These are phyloP conservation scores for Neoconidiobolus thromboides DNA, from an alignment of 371 early-diverging fungal species.

Conservation along the genomic window DNA sequence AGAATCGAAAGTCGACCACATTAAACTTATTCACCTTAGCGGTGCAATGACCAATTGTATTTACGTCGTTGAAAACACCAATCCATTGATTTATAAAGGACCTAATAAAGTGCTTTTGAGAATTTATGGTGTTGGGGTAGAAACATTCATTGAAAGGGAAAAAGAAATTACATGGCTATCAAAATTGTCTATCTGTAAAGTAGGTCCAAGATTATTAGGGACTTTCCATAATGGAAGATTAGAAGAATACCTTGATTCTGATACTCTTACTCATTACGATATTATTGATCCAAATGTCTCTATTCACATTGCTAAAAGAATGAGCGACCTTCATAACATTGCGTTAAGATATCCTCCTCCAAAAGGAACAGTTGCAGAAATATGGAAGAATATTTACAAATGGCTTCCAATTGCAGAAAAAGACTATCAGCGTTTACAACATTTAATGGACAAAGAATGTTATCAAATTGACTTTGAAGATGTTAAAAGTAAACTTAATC, in stretches of 20 bases:
- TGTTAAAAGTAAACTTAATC: no score
- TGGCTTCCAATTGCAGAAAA: conserved; percentile 33
- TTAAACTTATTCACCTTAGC: conserved; percentile 32
- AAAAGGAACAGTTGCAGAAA: conserved; percentile 20
- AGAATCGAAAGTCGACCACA: background rate
- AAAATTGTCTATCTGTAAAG: conserved; percentile 40
- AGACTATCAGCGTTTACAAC: conserved; percentile 1
- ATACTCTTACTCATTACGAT: conserved; percentile 44
- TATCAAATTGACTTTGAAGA: background rate
- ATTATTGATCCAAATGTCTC: conserved; percentile 40
- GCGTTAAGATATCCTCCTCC: conserved; percentile 38
- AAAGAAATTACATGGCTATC: conserved; percentile 62
- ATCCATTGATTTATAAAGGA: conserved; percentile 7
- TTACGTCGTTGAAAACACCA: conserved; percentile 35
- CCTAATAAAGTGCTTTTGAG: conserved; percentile 37
- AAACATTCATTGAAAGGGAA: conserved; percentile 48
- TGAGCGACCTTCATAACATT: conserved; percentile 54
- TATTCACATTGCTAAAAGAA: conserved; percentile 47
- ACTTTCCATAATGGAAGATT: conserved; percentile 78
- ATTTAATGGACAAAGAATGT: conserved; percentile 11
- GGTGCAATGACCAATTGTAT: conserved; percentile 82
- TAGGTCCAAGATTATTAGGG: conserved; percentile 62
- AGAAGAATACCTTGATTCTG: conserved; percentile 65
- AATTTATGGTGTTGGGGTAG: conserved; percentile 61
- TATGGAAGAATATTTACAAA: conserved; percentile 43